Conservation (phyloP, 2,329 filamentous ascomycete species). For the Ophioceras dolichostomum region DNA sequence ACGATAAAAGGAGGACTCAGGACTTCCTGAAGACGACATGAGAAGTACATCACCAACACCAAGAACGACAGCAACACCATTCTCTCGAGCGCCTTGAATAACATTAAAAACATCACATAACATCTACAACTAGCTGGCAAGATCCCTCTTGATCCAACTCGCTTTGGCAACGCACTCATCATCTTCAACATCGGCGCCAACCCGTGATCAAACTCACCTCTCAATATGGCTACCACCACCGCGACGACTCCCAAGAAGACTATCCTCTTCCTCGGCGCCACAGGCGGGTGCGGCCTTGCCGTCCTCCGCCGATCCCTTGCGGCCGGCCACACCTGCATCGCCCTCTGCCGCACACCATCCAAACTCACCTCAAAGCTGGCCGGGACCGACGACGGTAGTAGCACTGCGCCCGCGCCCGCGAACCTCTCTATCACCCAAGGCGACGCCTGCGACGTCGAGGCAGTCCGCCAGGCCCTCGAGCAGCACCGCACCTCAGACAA, state of each 20-base stretch:
- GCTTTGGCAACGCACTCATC: no score
- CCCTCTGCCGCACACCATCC: slow-evolving; percentile 34
- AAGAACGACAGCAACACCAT: no score
- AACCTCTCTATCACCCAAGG: slow-evolving; percentile 33
- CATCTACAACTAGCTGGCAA: no score
- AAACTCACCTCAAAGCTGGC: slow-evolving; percentile 24
- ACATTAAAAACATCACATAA: no score
- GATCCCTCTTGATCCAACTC: no score
- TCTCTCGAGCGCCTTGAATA: no score
- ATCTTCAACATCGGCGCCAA: no score
- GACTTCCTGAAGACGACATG: no score
- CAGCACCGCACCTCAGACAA: slow-evolving; percentile 9
- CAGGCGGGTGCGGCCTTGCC: slow-evolving; percentile 33
- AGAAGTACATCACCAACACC: no score
- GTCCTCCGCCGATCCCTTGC: slow-evolving; percentile 31
- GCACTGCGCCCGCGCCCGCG: slow-evolving; percentile 6
- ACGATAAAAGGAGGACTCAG: no score
- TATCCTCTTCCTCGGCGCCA: slow-evolving; percentile 41
- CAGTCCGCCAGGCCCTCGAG: slow-evolving; percentile 23
- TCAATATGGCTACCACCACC: no score
- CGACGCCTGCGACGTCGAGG: slow-evolving; percentile 28
- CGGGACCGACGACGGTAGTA: background rate
- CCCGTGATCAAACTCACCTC: no score
- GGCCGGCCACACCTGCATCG: slow-evolving; percentile 32
- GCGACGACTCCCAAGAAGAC: slow-evolving; percentile 22